Evolutionary conservation across 2,329 filamentous ascomycete genomes (phyloP), one percentile per base, ranked within the genome.

Genomic region (Phaeoacremonium minimum): DNA sequence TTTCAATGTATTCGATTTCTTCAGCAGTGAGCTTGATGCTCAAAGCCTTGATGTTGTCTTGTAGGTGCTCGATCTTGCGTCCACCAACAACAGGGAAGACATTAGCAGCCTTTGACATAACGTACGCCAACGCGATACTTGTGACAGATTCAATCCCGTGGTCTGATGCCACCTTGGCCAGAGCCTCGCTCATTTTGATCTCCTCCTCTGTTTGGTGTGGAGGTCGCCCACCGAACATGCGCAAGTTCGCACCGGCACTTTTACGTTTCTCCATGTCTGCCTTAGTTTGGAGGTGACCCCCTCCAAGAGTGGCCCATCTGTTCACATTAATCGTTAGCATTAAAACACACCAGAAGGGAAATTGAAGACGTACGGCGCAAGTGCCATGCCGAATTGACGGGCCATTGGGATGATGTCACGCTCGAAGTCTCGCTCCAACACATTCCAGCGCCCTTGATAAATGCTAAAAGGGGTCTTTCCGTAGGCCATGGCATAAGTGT

Each of bases 261-360:
- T n/a, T n/a, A n/a, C n/a, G n/a, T n/a, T n/a, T n/a, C n/a, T n/a
- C n/a, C n/a, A n/a, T n/a, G n/a, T n/a, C n/a, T n/a, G n/a, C n/a
- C n/a, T n/a, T n/a, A 12, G 63, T 60, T 53, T 73, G 67, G 55
- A 75, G 70, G 37, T 61, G 60, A 28, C 74, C 73, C 58, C 57
- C 67, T 14, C 75, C 75, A 6, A 80, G 57, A 1, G 70, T 73
- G 33, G 75, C 78, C 77, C 77, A 85, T 0, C n/a, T n/a, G n/a
- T n/a, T n/a, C n/a, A n/a, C n/a, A n/a, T n/a, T n/a, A n/a, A n/a
- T n/a, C n/a, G n/a, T n/a, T n/a, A n/a, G n/a, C n/a, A n/a, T n/a
- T n/a, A n/a, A n/a, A n/a, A n/a, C n/a, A n/a, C n/a, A n/a, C n/a
- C n/a, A n/a, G n/a, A n/a, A n/a, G n/a, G n/a, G n/a, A n/a, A n/a